Percentiles rank a stretch among this genome's conserved stretches.
phyloP scores from a whole-genome alignment of 2,329 filamentous ascomycete species.

The Phialophora macrospora region DNA sequence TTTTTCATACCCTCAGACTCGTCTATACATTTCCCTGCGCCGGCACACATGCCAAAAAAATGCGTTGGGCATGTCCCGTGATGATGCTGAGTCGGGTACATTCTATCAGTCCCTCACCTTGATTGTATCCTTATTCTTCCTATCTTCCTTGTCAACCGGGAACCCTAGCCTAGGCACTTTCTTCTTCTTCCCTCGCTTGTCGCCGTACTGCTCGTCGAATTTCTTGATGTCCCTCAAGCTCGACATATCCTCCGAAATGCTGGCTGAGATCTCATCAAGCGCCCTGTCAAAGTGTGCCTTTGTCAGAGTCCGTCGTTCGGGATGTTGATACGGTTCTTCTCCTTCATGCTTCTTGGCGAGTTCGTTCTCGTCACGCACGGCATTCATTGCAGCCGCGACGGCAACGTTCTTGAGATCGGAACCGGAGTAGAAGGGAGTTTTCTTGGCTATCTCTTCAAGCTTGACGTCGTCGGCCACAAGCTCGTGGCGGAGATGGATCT shows the following conservation, averaged over 20 bases:
- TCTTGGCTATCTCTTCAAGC: constrained; percentile 50
- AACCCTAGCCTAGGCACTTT: constrained; percentile 62
- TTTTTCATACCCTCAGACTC: background rate
- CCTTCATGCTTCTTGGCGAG: constrained; percentile 35
- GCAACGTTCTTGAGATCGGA: constrained; percentile 59
- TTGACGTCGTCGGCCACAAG: constrained; percentile 49
- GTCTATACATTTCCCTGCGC: background rate
- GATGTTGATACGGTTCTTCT: constrained; percentile 61
- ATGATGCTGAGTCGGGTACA: background rate
- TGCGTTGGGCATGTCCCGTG: background rate
- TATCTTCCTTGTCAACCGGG: constrained; percentile 45
- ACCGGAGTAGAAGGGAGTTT: constrained; percentile 57
- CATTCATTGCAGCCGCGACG: constrained; percentile 56
- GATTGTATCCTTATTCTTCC: constrained; percentile 45
- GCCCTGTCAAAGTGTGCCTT: constrained; percentile 81
- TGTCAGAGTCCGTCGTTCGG: constrained; percentile 69
- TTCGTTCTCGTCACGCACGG: constrained; percentile 55
- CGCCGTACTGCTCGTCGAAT: constrained; percentile 94
- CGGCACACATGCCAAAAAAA: background rate
- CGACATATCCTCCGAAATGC: constrained; percentile 91
- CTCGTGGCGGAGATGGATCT: constrained; percentile 57
- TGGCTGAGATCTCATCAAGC: constrained; percentile 85
- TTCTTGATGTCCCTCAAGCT: constrained; percentile 84
- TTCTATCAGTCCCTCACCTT: constrained; percentile 47
- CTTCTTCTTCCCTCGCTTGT: constrained; percentile 70